These are phyloP conservation scores for Candida argentea DNA, from an alignment of 805 yeast species.

Conservation along the genomic window DNA sequence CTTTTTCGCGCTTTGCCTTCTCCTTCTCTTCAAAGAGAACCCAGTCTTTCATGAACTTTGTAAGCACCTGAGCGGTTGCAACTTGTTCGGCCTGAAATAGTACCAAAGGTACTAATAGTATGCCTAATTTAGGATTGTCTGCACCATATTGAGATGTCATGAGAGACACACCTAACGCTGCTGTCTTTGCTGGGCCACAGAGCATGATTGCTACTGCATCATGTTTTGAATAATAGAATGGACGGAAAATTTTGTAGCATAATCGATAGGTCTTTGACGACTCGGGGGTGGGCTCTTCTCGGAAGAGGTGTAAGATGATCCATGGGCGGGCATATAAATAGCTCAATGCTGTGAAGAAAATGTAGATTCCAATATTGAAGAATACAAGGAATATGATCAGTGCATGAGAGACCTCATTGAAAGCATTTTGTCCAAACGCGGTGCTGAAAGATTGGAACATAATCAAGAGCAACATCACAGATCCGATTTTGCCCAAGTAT, in stretches of 20 bases:
- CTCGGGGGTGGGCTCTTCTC: slow-evolving; percentile 36
- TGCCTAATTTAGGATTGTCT: slow-evolving; percentile 51
- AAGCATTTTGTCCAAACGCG: slow-evolving; percentile 77
- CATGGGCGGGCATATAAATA: slow-evolving; percentile 51
- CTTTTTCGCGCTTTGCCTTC: slow-evolving; percentile 18
- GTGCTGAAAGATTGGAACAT: slow-evolving; percentile 78
- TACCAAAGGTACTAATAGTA: slow-evolving; percentile 70
- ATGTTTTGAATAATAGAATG: slow-evolving; percentile 58
- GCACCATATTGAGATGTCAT: slow-evolving; percentile 74
- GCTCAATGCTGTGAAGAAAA: slow-evolving; percentile 64
- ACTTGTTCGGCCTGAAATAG: slow-evolving; percentile 85
- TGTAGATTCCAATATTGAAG: slow-evolving; percentile 71
- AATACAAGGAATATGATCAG: slow-evolving; percentile 72
- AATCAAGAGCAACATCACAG: slow-evolving; percentile 67
- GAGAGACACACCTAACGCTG: slow-evolving; percentile 81
- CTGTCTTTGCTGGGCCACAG: slow-evolving; percentile 91
- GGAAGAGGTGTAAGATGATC: slow-evolving; percentile 33
- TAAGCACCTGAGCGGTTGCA: slow-evolving; percentile 64
- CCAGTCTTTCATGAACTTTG: slow-evolving; percentile 63
- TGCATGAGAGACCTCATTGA: slow-evolving; percentile 55
- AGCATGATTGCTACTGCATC: slow-evolving; percentile 76
- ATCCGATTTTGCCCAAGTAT: slow-evolving; percentile 61
- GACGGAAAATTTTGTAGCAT: slow-evolving; percentile 37
- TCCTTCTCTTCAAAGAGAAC: too few relatives aligned
- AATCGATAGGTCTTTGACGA: slow-evolving; percentile 36